phyloP scores from a whole-genome alignment of 805 yeast species.

The Zygosaccharomyces siamensis region DNA sequence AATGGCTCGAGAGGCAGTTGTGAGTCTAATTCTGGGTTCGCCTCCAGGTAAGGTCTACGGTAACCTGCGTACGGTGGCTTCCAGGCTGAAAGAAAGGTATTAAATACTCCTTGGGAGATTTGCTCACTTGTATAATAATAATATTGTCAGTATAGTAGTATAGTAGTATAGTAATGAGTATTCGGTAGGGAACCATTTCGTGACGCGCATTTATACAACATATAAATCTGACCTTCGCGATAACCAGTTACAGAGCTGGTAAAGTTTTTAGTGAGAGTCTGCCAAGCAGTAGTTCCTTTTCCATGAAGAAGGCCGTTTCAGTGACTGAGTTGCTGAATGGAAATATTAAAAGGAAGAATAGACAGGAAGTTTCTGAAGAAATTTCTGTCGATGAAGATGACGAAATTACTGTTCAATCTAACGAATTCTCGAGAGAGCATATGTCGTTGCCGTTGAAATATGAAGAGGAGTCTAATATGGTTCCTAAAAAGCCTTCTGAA shows the following conservation, averaged over 20 bases:
- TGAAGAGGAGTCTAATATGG: background rate
- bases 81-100: slow-evolving; percentile 94
- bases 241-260: background rate
- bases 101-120: slow-evolving; percentile 27
- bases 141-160: background rate
- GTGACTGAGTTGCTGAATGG: slow-evolving; percentile 23
- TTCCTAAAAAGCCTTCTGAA: slow-evolving; percentile 4
- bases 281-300: background rate
- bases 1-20: slow-evolving; percentile 98
- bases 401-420: slow-evolving; percentile 8
- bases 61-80: slow-evolving; percentile 91
- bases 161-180: background rate
- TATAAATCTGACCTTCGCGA: background rate
- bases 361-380: background rate
- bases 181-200: slow-evolving; percentile 4
- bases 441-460: slow-evolving; percentile 12
- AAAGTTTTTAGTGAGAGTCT: background rate
- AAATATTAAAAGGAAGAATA: slow-evolving; percentile 9
- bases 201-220: background rate
- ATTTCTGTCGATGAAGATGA: background rate
- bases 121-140: slow-evolving; percentile 2
- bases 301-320: slow-evolving; percentile 16
- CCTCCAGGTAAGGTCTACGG: slow-evolving; percentile 99
- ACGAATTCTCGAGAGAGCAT: slow-evolving; percentile 8
- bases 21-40: slow-evolving; percentile 88